Evolutionary conservation across 306 rosid species (phyloP), one percentile per base, ranked within the genome.

Genomic region (Begonia masoniana): DNA sequence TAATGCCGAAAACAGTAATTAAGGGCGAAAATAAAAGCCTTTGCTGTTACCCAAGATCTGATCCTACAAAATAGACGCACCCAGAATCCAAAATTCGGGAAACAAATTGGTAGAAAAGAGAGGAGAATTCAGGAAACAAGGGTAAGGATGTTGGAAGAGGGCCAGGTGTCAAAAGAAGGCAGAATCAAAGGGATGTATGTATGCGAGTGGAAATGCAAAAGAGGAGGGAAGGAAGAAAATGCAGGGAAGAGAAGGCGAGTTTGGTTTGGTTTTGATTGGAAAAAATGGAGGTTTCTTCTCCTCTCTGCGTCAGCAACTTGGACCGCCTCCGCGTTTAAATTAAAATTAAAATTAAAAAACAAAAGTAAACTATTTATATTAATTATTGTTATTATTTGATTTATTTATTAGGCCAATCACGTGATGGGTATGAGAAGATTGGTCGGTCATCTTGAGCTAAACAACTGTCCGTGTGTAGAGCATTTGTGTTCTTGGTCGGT

Each of bases 231-330:
- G 8, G 39, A 45, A 45, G 15, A 45, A n/a, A 45, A 45, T 45
- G 49, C 13, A 45, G 49, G 4, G 14, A 31, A 31, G 49, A 6
- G 49, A n/a, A 10, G 49, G 49, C 2, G 3, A 9, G 24, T 3
- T 43, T 1, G 9, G 47, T 6, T 43, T 43, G 9, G 47, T 6
- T 43, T 43, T 43, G 47, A 1, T 43, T 2, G 47, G 24, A 21
- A 21, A 31, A 31, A 31, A 45, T 10, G 13, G 49, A n/a, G 15
- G 13, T 45, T 45, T 31, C 39, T 45, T 5, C 15, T 45, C 15
- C 14, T 45, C 49, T 45, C 49, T 45, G 49, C 48, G 49, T 45
- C 49, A 45, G n/a, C 49, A 45, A 45, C 14, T 45, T 45, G 49
- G 49, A 45, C 49, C 49, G 13, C 49, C 49, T 45, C 49, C 1